Evolutionary conservation across 2,329 filamentous ascomycete species (phyloP).

Genomic region (Sclerotinia sclerotiorum): DNA sequence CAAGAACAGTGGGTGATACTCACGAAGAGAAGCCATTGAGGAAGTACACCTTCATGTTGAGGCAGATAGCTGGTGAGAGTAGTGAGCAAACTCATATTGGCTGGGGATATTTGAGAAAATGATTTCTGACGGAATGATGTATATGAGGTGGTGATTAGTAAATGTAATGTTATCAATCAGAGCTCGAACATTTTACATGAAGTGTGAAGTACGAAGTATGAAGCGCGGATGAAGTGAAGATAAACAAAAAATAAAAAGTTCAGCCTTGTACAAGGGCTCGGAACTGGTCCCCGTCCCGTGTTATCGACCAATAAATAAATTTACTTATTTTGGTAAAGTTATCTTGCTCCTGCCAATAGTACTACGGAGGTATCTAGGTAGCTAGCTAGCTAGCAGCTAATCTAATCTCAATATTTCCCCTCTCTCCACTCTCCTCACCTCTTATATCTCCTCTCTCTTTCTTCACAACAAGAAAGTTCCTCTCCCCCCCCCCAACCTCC

Average conservation of each 20-base stretch:
- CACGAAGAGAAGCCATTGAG: conserved; percentile 67
- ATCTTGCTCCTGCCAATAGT: background rate
- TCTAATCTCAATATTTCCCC: too few relatives aligned
- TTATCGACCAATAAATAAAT: conserved; percentile 3
- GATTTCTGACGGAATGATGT: background rate
- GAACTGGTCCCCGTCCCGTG: background rate
- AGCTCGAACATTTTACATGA: background rate
- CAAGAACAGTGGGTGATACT: conserved; percentile 28
- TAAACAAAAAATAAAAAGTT: background rate
- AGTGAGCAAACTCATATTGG: conserved; percentile 27
- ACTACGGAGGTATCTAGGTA: too few relatives aligned
- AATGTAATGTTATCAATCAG: background rate
- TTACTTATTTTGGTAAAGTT: background rate
- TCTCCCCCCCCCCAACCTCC: background rate
- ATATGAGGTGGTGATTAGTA: background rate
- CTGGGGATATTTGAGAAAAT: background rate
- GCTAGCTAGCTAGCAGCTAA: too few relatives aligned
- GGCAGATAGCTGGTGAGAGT: conserved; percentile 35
- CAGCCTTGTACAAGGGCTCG: conserved; percentile 1
- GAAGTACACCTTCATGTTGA: conserved; percentile 51
- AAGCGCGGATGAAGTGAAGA: background rate
- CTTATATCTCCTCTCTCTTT: too few relatives aligned
- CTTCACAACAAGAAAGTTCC: background rate
- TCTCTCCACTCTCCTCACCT: too few relatives aligned
- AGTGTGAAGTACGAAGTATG: background rate